Conservation (phyloP, 1,139 yeast genomes). For the Yamadazyma friedrichii region DNA sequence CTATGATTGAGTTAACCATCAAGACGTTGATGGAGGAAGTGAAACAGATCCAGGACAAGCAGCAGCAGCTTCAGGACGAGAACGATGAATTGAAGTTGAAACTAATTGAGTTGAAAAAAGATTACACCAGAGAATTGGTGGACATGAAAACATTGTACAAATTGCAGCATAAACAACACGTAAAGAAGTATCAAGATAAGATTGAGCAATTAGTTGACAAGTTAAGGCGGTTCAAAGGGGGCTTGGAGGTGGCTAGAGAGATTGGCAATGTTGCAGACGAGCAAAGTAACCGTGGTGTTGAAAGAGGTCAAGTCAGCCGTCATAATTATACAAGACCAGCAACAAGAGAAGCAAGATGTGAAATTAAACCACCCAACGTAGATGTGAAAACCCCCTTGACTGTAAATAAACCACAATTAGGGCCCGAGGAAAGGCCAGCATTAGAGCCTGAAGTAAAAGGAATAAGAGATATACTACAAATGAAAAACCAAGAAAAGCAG, state of each 20-base stretch:
- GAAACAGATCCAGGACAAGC: neutral
- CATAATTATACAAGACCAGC: neutral
- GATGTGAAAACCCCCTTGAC: too few species aligned
- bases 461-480: too few species aligned
- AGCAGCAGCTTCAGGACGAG: slow-evolving; percentile 7
- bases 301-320: too few species aligned
- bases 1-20: slow-evolving; percentile 9
- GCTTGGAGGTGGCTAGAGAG: too few species aligned
- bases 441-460: too few species aligned
- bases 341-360: neutral
- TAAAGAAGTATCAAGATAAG: slow-evolving; percentile 12
- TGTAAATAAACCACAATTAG: too few species aligned
- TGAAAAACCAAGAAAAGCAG: neutral
- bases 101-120: slow-evolving; percentile 7
- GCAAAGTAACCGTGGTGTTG: too few species aligned
- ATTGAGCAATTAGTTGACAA: slow-evolving; percentile 7
- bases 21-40: slow-evolving; percentile 6
- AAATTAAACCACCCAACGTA: too few species aligned
- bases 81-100: slow-evolving; percentile 7
- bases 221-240: neutral
- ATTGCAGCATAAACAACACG: slow-evolving; percentile 14
- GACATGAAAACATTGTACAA: slow-evolving; percentile 14
- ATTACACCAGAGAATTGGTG: slow-evolving; percentile 8
- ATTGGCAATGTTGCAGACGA: too few species aligned
- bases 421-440: too few species aligned